Percentiles rank a stretch among this genome's conserved stretches.
Evolutionary conservation across 2,329 filamentous ascomycete genomes (phyloP).

Genomic region (Penicillium oxalicum): DNA sequence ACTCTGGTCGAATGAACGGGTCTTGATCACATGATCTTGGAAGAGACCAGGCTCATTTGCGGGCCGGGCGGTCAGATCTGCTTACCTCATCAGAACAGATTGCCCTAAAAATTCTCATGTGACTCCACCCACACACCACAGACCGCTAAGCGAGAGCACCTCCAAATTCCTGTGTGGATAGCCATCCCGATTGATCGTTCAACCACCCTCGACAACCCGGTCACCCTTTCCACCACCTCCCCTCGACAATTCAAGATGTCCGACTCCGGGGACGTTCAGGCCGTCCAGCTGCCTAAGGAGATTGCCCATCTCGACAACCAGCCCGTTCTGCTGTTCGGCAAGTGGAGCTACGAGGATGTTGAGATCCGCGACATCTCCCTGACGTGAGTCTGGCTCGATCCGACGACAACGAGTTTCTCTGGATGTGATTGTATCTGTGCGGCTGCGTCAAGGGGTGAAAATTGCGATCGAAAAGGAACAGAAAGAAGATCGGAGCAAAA

Average conservation of each 20-base stretch:
- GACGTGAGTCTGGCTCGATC: slow-evolving; percentile 65
- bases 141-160: slow-evolving; percentile 41
- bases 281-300: slow-evolving; percentile 82
- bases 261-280: slow-evolving; percentile 83
- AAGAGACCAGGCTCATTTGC: slow-evolving; percentile 23
- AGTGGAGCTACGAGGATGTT: slow-evolving; percentile 97
- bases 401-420: slow-evolving; percentile 3
- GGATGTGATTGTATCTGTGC: neutral
- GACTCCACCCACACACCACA: slow-evolving; percentile 27
- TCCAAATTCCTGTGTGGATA: slow-evolving; percentile 33
- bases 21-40: neutral
- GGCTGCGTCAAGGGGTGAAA: neutral
- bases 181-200: slow-evolving; percentile 34
- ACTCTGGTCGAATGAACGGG: slow-evolving; percentile 5
- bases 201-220: slow-evolving; percentile 37
- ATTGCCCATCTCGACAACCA: slow-evolving; percentile 66
- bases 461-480: neutral
- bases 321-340: slow-evolving; percentile 97
- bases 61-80: slow-evolving; percentile 16
- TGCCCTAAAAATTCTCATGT: slow-evolving; percentile 32
- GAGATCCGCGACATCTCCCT: slow-evolving; percentile 99
- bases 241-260: slow-evolving; percentile 64
- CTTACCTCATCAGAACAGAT: neutral
- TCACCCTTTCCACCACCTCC: slow-evolving; percentile 34
- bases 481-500: slow-evolving; percentile 6